phyloP scores from a whole-genome alignment of 1,284 basidiomycete genomes.

The Ganoderma lingzhi region DNA sequence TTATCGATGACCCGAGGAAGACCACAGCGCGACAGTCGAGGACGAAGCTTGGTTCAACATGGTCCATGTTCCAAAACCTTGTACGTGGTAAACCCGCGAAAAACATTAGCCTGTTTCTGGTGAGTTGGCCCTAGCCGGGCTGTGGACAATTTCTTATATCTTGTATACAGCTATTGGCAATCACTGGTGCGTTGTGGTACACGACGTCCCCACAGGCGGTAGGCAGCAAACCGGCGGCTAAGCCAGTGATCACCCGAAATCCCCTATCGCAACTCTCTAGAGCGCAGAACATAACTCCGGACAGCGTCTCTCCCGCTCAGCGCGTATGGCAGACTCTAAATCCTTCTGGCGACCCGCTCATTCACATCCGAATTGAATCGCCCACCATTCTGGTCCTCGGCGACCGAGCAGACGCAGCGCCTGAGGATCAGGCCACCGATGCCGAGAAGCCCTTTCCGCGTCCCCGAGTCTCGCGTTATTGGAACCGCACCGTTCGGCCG shows the following conservation, averaged over 20 bases:
- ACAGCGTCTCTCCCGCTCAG: conserved; percentile 57
- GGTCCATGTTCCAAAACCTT: conserved; percentile 54
- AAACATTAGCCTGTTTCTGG: conserved; percentile 83
- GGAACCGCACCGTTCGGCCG: conserved; percentile 58
- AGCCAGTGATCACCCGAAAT: conserved; percentile 43
- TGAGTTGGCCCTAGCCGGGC: conserved; percentile 41
- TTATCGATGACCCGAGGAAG: conserved; percentile 40
- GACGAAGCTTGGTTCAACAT: conserved; percentile 55
- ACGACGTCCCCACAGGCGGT: conserved; percentile 61
- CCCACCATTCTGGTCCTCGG: conserved; percentile 81
- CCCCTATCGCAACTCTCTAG: conserved; percentile 43
- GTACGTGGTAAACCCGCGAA: conserved; percentile 79
- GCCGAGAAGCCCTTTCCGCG: conserved; percentile 44
- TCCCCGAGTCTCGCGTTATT: conserved; percentile 53
- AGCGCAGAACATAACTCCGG: conserved; percentile 35
- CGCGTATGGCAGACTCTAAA: conserved; percentile 87
- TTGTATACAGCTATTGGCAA: conserved; percentile 67
- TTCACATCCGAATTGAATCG: conserved; percentile 85
- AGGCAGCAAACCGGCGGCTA: conserved; percentile 43
- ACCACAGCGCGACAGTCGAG: conserved; percentile 46
- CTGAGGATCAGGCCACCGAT: conserved; percentile 28
- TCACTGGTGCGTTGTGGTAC: conserved; percentile 77
- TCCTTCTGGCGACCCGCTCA: conserved; percentile 68
- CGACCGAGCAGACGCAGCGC: conserved; percentile 31
- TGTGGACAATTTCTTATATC: conserved; percentile 15